Conservation (phyloP, 768 basidiomycete genomes). For the Coprinopsis sp. region DNA sequence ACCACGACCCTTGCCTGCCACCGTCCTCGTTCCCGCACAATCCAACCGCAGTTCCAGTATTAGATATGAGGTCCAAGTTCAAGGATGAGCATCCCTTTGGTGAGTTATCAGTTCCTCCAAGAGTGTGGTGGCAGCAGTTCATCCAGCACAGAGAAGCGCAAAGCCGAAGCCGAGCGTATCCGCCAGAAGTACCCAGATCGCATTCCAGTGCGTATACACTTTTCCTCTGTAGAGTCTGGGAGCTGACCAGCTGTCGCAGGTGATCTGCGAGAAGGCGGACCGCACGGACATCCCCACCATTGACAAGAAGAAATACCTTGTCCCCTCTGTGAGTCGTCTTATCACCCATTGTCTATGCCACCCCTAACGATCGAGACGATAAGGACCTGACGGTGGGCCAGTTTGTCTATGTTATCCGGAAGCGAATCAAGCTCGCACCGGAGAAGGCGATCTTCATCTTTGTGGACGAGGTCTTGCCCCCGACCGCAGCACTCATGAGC, state of each 20-base stretch:
- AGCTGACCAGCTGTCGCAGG: constrained; percentile 44
- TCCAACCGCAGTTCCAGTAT: background rate
- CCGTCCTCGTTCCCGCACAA: constrained; percentile 15
- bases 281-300: constrained; percentile 98
- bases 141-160: constrained; percentile 84
- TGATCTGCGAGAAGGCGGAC: constrained; percentile 99
- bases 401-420: constrained; percentile 99
- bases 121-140: constrained; percentile 24
- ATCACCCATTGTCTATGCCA: background rate
- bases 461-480: constrained; percentile 97
- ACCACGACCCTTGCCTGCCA: constrained; percentile 9
- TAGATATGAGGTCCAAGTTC: constrained; percentile 84
- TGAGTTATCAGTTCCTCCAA: constrained; percentile 34
- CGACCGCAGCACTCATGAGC: constrained; percentile 97
- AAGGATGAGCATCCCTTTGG: constrained; percentile 99
- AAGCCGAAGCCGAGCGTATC: constrained; percentile 97
- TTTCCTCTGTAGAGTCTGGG: background rate
- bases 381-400: constrained; percentile 97
- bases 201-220: constrained; percentile 72
- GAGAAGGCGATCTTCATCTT: constrained; percentile 99
- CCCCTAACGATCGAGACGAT: background rate
- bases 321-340: constrained; percentile 73
- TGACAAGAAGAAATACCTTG: constrained; percentile 99
- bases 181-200: constrained; percentile 98
- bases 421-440: constrained; percentile 98